Conservation (phyloP, 208 protist genomes). For the Wallacemonas collosoma region DNA sequence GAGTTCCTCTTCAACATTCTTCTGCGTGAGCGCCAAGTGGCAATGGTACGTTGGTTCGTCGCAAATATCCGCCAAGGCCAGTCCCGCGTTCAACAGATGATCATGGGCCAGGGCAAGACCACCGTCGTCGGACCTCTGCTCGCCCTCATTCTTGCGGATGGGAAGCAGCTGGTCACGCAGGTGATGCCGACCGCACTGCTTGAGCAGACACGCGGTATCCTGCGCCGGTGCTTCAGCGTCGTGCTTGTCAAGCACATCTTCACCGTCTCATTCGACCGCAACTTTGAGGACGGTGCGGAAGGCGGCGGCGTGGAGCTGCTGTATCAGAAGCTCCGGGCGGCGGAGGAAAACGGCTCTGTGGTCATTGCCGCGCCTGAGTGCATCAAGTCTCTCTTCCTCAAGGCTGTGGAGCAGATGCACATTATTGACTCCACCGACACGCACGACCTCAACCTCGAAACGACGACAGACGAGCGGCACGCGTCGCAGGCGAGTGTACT, state of each 20-base stretch:
- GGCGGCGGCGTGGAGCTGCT: slow-evolving; percentile 40
- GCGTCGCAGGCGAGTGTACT: slow-evolving; percentile 37
- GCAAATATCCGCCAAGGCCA: slow-evolving; percentile 55
- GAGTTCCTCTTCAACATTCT: slow-evolving; percentile 95
- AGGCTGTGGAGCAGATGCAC: slow-evolving; percentile 92
- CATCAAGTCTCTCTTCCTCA: slow-evolving; percentile 95
- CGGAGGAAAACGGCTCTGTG: slow-evolving; percentile 63
- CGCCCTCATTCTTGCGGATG: slow-evolving; percentile 93
- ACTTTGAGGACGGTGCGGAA: slow-evolving; percentile 50
- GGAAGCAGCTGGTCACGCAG: slow-evolving; percentile 90
- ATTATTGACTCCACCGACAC: slow-evolving; percentile 62
- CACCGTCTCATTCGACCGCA: slow-evolving; percentile 82
- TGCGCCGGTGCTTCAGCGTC: slow-evolving; percentile 91
- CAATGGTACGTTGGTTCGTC: slow-evolving; percentile 92
- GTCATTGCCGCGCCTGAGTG: slow-evolving; percentile 89
- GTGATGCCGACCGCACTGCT: slow-evolving; percentile 94
- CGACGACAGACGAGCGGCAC: slow-evolving; percentile 41
- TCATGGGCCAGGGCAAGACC: slow-evolving; percentile 97
- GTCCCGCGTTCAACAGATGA: slow-evolving; percentile 94
- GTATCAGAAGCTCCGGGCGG: slow-evolving; percentile 72
- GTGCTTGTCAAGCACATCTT: slow-evolving; percentile 93
- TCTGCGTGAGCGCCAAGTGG: slow-evolving; percentile 92
- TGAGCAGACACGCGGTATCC: slow-evolving; percentile 88
- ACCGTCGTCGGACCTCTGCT: slow-evolving; percentile 94
- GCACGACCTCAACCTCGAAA: slow-evolving; percentile 40